A percentile compares a stretch with the other conserved stretches of the same genome.
Conservation (phyloP, 495 filamentous ascomycete species). For the Hypoxylon subgilvum region DNA sequence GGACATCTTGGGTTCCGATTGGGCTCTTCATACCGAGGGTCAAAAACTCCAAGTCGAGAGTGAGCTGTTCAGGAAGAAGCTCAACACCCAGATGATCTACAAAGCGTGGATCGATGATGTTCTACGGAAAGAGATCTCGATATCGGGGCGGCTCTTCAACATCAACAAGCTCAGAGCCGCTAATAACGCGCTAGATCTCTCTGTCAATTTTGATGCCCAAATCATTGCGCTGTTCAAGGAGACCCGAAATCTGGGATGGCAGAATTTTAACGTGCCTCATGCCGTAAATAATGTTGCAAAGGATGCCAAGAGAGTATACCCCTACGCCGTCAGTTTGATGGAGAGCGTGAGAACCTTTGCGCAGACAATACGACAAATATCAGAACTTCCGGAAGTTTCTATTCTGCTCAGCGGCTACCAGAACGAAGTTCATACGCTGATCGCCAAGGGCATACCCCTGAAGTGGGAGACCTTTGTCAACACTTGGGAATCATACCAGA, state of each 20-base stretch:
- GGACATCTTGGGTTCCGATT: slow-evolving; percentile 89
- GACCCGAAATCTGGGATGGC: slow-evolving; percentile 94
- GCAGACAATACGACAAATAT: slow-evolving; percentile 82
- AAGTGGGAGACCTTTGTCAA: slow-evolving; percentile 98
- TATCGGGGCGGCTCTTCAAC: slow-evolving; percentile 87
- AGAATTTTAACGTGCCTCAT: slow-evolving; percentile 90
- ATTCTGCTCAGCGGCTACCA: slow-evolving; percentile 88
- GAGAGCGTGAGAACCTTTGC: slow-evolving; percentile 89
- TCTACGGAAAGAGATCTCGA: slow-evolving; percentile 81
- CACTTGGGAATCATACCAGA: slow-evolving; percentile 89
- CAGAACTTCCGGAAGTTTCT: slow-evolving; percentile 81
- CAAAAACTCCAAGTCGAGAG: slow-evolving; percentile 91
- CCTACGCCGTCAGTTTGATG: slow-evolving; percentile 97
- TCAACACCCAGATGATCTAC: slow-evolving; percentile 90
- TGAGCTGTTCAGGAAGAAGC: slow-evolving; percentile 89
- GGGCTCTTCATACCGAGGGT: slow-evolving; percentile 91
- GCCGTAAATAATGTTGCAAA: slow-evolving; percentile 93
- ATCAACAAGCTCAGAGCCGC: slow-evolving; percentile 85
- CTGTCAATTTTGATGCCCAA: slow-evolving; percentile 95
- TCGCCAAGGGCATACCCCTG: slow-evolving; percentile 83
- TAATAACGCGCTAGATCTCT: slow-evolving; percentile 83
- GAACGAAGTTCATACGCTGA: slow-evolving; percentile 80
- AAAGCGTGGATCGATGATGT: slow-evolving; percentile 95
- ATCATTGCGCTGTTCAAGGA: slow-evolving; percentile 98
- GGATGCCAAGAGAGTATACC: slow-evolving; percentile 95